These are phyloP conservation scores for Candida maesae DNA, from an alignment of 805 yeast genomes.

Conservation along the genomic window DNA sequence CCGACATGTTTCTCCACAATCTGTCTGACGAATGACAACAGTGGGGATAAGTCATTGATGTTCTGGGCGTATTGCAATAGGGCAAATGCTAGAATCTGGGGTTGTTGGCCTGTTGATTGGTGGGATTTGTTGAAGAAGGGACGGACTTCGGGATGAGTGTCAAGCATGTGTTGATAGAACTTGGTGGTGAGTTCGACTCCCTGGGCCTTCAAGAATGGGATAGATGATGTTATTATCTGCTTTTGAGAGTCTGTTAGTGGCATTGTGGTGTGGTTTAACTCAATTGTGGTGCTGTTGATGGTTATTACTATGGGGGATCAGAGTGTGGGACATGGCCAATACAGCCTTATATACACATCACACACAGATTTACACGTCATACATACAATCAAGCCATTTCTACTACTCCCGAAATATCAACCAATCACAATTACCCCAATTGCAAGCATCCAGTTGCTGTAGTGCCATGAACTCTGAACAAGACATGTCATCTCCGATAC, in stretches of 20 bases:
- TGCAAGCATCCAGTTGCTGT: too few relatives aligned
- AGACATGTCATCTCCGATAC: not conserved
- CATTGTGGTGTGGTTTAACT: conserved; percentile 12
- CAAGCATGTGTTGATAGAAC: conserved; percentile 55
- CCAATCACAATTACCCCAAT: too few relatives aligned
- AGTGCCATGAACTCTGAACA: too few relatives aligned
- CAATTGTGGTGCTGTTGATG: too few relatives aligned
- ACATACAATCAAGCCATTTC: too few relatives aligned
- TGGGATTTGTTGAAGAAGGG: conserved; percentile 59
- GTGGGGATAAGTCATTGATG: conserved; percentile 53
- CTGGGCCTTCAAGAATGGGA: conserved; percentile 52
- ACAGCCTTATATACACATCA: too few relatives aligned
- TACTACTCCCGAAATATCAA: too few relatives aligned
- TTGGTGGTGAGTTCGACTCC: conserved; percentile 52
- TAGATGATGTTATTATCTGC: conserved; percentile 40
- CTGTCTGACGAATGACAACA: conserved; percentile 50
- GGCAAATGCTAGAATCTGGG: conserved; percentile 60
- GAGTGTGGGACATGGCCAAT: not conserved
- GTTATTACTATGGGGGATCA: not conserved
- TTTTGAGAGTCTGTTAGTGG: conserved; percentile 31
- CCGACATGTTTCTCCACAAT: conserved; percentile 67
- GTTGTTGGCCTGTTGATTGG: conserved; percentile 54
- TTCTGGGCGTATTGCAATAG: conserved; percentile 58
- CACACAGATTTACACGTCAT: too few relatives aligned
- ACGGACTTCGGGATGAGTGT: conserved; percentile 48